Evolutionary conservation across 2,329 filamentous ascomycete genomes (phyloP).

Genomic region (Nemania sp.): DNA sequence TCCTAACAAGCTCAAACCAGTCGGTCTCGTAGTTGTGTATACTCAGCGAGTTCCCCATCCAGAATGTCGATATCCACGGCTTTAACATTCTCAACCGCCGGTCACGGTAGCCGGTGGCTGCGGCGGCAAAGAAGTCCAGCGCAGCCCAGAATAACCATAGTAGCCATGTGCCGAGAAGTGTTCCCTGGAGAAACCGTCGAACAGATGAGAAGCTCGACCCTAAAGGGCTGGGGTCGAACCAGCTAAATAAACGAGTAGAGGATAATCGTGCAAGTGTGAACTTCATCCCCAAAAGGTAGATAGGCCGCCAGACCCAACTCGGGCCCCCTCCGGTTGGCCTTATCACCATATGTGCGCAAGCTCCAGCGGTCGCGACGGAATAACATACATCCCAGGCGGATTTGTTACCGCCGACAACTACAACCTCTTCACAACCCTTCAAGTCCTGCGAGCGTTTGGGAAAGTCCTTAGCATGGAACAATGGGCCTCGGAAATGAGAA

Average conservation of each 20-base stretch:
- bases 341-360: slow-evolving; percentile 29
- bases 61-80: slow-evolving; percentile 33
- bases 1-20: slow-evolving; percentile 31
- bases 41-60: slow-evolving; percentile 37
- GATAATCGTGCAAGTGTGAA: slow-evolving; percentile 28
- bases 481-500: slow-evolving; percentile 17
- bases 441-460: slow-evolving; percentile 12
- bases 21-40: slow-evolving; percentile 36
- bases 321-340: slow-evolving; percentile 29
- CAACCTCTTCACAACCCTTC: slow-evolving; percentile 12
- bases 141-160: slow-evolving; percentile 18
- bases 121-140: slow-evolving; percentile 20
- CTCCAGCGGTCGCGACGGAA: slow-evolving; percentile 18
- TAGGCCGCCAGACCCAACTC: slow-evolving; percentile 34
- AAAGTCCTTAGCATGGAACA: slow-evolving; percentile 32
- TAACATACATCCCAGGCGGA: slow-evolving; percentile 38
- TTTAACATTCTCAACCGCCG: slow-evolving; percentile 19
- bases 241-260: slow-evolving; percentile 25
- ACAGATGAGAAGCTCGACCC: slow-evolving; percentile 16
- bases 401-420: slow-evolving; percentile 34
- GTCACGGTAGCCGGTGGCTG: slow-evolving; percentile 24
- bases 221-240: slow-evolving; percentile 32
- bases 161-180: slow-evolving; percentile 21
- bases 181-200: slow-evolving; percentile 24
- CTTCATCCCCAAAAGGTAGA: slow-evolving; percentile 9